These are phyloP conservation scores for Coniella vitis DNA, from an alignment of 2,329 filamentous ascomycete genomes.

Conservation along the genomic window DNA sequence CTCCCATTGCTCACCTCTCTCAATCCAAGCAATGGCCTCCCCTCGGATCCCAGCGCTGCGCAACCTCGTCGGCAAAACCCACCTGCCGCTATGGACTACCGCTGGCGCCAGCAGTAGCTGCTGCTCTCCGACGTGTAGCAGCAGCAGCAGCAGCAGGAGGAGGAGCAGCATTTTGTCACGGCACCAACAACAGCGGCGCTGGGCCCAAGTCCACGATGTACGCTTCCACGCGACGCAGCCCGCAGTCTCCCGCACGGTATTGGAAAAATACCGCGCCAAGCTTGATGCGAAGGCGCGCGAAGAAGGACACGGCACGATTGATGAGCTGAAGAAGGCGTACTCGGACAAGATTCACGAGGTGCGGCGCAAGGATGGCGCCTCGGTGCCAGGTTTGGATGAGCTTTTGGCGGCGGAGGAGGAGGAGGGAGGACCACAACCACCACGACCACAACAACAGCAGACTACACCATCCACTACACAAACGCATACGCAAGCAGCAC, in stretches of 20 bases:
- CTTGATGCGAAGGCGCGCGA: slow-evolving; percentile 68
- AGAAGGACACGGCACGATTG: slow-evolving; percentile 63
- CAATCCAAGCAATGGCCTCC: slow-evolving; percentile 45
- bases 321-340: slow-evolving; percentile 75
- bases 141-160: too few species aligned
- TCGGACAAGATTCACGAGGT: slow-evolving; percentile 72
- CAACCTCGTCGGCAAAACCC: slow-evolving; percentile 30
- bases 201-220: slow-evolving; percentile 88
- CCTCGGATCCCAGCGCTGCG: slow-evolving; percentile 42
- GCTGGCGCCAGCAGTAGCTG: too few species aligned
- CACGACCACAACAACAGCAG: slow-evolving; percentile 14
- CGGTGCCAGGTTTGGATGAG: slow-evolving; percentile 26
- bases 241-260: slow-evolving; percentile 56
- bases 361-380: slow-evolving; percentile 56
- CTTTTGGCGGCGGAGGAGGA: background rate
- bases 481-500: slow-evolving; percentile 18
- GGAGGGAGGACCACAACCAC: too few species aligned
- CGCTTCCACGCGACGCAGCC: slow-evolving; percentile 76
- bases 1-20: too few species aligned
- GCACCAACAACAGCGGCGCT: slow-evolving; percentile 60
- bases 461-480: slow-evolving; percentile 8
- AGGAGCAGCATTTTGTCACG: too few species aligned
- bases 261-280: slow-evolving; percentile 84
- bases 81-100: too few species aligned
- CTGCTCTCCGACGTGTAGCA: too few species aligned